Evolutionary conservation across 2,329 filamentous ascomycete species (phyloP).

Genomic region (Fusarium proliferatum): DNA sequence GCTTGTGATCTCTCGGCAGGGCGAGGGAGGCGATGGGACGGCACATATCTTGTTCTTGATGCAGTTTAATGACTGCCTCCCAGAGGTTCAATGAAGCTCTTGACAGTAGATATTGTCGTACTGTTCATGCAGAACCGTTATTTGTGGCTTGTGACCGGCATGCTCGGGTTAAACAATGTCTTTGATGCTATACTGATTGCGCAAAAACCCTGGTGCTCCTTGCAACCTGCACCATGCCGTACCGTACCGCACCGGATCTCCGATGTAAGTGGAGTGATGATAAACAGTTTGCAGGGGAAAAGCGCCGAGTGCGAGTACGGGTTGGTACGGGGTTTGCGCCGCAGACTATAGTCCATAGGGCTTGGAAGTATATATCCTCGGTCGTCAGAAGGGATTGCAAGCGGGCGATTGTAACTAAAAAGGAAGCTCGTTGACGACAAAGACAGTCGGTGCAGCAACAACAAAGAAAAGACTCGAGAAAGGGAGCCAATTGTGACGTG

Average conservation of each 20-base stretch:
- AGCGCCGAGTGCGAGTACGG: constrained; percentile 29
- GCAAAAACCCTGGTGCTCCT: constrained; percentile 3
- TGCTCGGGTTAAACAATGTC: constrained; percentile 16
- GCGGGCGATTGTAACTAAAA: neutral
- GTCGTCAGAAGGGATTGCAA: neutral
- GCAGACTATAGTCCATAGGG: constrained; percentile 1
- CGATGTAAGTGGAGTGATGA: constrained; percentile 37
- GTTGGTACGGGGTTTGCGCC: constrained; percentile 5
- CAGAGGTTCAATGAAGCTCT: neutral
- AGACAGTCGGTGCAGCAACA: neutral
- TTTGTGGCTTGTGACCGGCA: constrained; percentile 15
- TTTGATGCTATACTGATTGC: neutral
- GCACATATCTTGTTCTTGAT: neutral
- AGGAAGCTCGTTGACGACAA: neutral
- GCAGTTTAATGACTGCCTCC: neutral
- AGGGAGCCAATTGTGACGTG: neutral
- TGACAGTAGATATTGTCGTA: neutral
- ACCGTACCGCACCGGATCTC: constrained; percentile 31
- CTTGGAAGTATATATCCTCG: neutral
- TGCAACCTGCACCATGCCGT: neutral
- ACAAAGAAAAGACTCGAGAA: neutral
- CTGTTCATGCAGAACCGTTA: neutral
- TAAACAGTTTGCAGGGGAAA: constrained; percentile 21
- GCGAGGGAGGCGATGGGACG: constrained; percentile 3
- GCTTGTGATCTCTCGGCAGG: constrained; percentile 15